These are phyloP conservation scores for Talaromyces atroroseus DNA, from an alignment of 2,329 filamentous ascomycete genomes.

Conservation along the genomic window DNA sequence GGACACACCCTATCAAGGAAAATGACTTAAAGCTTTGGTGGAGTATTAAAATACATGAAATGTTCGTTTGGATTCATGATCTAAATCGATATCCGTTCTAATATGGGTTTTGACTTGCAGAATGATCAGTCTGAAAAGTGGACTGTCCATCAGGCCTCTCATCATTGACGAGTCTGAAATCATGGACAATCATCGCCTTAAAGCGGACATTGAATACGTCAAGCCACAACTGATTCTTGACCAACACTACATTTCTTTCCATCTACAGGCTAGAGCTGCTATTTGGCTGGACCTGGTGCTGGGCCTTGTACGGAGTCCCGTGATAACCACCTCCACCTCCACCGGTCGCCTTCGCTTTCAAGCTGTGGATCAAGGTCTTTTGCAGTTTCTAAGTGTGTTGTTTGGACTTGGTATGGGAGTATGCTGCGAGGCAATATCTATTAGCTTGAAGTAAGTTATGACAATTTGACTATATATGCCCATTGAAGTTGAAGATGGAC, in stretches of 20 bases:
- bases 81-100: not conserved
- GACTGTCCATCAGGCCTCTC: constrained; percentile 5
- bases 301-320: constrained; percentile 1
- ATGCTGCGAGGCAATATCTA: constrained; percentile 11
- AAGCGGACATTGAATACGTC: not conserved
- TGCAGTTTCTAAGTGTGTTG: constrained; percentile 1
- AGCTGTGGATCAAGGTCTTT: constrained; percentile 2
- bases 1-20: not conserved
- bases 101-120: not conserved
- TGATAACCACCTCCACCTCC: not conserved
- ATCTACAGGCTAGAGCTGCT: constrained; percentile 12
- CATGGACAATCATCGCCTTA: constrained; percentile 2
- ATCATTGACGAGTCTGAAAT: not conserved
- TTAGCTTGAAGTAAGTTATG: constrained; percentile 7
- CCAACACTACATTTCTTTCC: constrained; percentile 1
- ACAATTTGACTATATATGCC: not conserved
- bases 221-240: not conserved
- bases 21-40: constrained; percentile 7
- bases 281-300: constrained; percentile 8
- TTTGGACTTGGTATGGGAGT: constrained; percentile 2
- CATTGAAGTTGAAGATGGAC: not conserved
- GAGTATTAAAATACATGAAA: constrained; percentile 10
- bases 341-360: constrained; percentile 6
- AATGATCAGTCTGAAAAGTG: constrained; percentile 11
- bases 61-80: not conserved